phyloP scores from a whole-genome alignment of 2,329 filamentous ascomycete genomes.

The Aspergillus melleus region DNA sequence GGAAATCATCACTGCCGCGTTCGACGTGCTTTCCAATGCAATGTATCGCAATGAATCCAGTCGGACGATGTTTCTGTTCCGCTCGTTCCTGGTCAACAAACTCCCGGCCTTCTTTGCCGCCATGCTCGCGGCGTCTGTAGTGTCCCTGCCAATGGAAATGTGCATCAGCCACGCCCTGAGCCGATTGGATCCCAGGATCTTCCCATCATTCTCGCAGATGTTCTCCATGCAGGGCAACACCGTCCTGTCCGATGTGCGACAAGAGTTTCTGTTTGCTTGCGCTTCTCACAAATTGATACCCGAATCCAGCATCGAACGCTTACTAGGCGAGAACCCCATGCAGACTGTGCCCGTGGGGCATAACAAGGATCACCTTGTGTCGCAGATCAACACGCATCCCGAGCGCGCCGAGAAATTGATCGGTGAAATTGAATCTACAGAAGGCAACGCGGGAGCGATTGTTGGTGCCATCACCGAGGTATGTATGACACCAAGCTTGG shows the following conservation, averaged over 20 bases:
- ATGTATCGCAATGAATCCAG: constrained; percentile 68
- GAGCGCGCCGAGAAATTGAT: constrained; percentile 75
- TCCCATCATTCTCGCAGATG: constrained; percentile 65
- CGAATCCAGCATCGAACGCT: constrained; percentile 71
- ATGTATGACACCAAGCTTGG: constrained; percentile 19
- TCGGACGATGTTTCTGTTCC: constrained; percentile 68
- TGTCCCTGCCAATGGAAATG: constrained; percentile 60
- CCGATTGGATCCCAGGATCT: constrained; percentile 61
- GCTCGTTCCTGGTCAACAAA: constrained; percentile 82
- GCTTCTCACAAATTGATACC: constrained; percentile 83
- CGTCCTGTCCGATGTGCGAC: constrained; percentile 66
- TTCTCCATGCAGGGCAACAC: constrained; percentile 62
- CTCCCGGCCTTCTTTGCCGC: constrained; percentile 62
- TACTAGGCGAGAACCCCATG: constrained; percentile 83
- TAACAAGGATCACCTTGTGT: constrained; percentile 73
- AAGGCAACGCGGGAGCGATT: constrained; percentile 86
- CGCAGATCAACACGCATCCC: constrained; percentile 73
- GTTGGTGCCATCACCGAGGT: constrained; percentile 75
- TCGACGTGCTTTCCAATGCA: constrained; percentile 85
- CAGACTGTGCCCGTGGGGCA: constrained; percentile 74
- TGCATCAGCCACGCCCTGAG: constrained; percentile 67
- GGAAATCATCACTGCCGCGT: constrained; percentile 82
- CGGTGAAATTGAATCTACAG: constrained; percentile 81
- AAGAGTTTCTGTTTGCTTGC: constrained; percentile 87
- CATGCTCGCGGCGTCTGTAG: constrained; percentile 58